Base-by-base conservation (phyloP, 768 basidiomycete genomes). In the Suillus lakei region DNA sequence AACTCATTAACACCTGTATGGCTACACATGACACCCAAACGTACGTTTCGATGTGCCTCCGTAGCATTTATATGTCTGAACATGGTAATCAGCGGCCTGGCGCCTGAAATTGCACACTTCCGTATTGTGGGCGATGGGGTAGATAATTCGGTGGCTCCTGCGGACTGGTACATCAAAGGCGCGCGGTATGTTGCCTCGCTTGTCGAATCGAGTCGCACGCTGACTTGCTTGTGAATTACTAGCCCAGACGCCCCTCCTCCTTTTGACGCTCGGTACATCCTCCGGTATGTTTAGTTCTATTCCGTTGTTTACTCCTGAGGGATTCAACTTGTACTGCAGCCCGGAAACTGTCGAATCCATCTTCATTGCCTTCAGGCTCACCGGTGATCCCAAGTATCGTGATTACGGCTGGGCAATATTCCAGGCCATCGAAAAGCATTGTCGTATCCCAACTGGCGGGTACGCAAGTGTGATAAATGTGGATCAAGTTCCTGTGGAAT, bases 341-440 rank as follows among this genome's bases (percentile, higher is more conserved):
- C 96, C 96, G 2, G 96, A 99, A 81, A 99, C 96, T 2, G 86
- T 96, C 30, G 96, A 99, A 76, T 96, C 93, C 0, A 87, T 98
- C 46, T 97, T 98, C 83, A 80, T 95, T 51, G 96, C 95, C 1
- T 98, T 84, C 77, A 87, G 96, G n/a, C 81, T 95, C 5, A 97
- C 96, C 3, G 95, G 95, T 7, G 89, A 98, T 71, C 79, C 83
- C 34, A 81, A 83, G 32, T 98, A 96, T 74, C 88, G 96, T 16
- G 85, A 90, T 23, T 86, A 88, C 70, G 96, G 93, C 26, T 98
- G 96, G 95, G 75, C 80, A 26, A 96, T 98, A 66, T 98, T 98
- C 82, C 82, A 91, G 73, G 86, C 96, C 0, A 97, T 98, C 64
- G 87, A 96, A 71, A 86, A 86, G 73, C 88, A 97, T 73, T 96